phyloP scores from a whole-genome alignment of 1,139 yeast species.

The Pichia sp. region DNA sequence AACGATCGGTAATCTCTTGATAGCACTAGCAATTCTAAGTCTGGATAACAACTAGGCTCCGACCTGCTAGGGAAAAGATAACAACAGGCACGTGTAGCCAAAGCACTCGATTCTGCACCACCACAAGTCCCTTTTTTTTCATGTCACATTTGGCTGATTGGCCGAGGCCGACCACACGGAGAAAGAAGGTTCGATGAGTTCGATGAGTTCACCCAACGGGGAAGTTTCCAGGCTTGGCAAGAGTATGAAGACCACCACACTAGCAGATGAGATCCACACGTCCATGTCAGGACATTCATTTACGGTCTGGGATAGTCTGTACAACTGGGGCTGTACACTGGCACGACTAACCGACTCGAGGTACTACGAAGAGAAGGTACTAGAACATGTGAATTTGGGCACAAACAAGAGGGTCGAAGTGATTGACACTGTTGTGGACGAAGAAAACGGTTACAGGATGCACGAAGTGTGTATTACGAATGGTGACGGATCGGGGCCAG shows the following conservation, averaged over 20 bases:
- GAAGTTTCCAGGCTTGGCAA: no score
- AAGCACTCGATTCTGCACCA: no score
- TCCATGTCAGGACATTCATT: background rate
- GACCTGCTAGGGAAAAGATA: no score
- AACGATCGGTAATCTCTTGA: no score
- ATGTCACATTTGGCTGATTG: no score
- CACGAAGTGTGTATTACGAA: slow-evolving; percentile 54
- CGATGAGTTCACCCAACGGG: no score
- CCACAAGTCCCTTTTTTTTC: no score
- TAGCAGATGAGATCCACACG: background rate
- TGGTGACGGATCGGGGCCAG: slow-evolving; percentile 14
- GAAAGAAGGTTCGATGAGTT: no score
- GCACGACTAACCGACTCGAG: background rate
- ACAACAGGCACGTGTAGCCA: no score
- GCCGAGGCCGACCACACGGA: no score
- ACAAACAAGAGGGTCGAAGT: background rate
- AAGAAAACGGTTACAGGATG: slow-evolving; percentile 36
- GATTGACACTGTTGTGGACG: slow-evolving; percentile 26
- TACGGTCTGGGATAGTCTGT: background rate
- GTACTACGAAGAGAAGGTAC: slow-evolving; percentile 33
- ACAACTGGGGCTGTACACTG: background rate
- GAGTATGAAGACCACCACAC: background rate
- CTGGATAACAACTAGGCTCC: no score
- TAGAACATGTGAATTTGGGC: background rate
- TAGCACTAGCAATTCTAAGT: no score